Evolutionary conservation across 768 basidiomycete species (phyloP), one percentile per base, ranked within the genome.

Genomic region (Boletus subparvulus): DNA sequence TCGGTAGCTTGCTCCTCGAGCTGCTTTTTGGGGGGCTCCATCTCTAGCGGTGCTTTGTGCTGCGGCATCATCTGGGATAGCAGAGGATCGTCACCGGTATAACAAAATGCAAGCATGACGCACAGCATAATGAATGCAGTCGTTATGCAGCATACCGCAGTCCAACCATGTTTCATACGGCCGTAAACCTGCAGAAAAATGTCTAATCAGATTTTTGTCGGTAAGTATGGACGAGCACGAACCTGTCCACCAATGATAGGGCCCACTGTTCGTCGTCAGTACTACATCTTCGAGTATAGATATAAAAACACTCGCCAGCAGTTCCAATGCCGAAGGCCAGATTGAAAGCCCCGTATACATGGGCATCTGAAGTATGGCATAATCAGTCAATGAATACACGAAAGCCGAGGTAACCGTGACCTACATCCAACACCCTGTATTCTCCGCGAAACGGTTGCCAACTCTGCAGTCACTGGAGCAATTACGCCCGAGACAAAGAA

Each of bases 331-430:
- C 88, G 58, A 84, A 89, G 3, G 82, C 83, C 12, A 90, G 65
- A 71, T 90, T 92, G 66, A 88, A 89, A 1, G 83, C 84, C 4
- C 83, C 88, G 62, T 88, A 91, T 4, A 87, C 78, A 63, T 90
- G 88, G 1, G 81, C 88, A 69, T 86, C 89, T 90, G 61, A 30
- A 21, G 26, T 19, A 45, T 48, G 17, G 28, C 11, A 30, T 14
- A 41, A 21, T 60, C 42, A 57, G 40, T 45, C 45, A 42, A 45
- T 19, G 40, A 32, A 58, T 30, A 9, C 21, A 46, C 19, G 21
- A 12, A 53, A 33, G 39, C 30, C 16, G 24, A 36, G n/a, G 39
- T 28, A 13, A 68, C 85, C 66, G 39, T 28, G 14, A 68, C 85
- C 66, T 65, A 84, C 88, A 92, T 32, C 88, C 89, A 37, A 91